Base-by-base conservation (phyloP, 202 grass and related monocot genomes). In the Musa balbisiana region DNA sequence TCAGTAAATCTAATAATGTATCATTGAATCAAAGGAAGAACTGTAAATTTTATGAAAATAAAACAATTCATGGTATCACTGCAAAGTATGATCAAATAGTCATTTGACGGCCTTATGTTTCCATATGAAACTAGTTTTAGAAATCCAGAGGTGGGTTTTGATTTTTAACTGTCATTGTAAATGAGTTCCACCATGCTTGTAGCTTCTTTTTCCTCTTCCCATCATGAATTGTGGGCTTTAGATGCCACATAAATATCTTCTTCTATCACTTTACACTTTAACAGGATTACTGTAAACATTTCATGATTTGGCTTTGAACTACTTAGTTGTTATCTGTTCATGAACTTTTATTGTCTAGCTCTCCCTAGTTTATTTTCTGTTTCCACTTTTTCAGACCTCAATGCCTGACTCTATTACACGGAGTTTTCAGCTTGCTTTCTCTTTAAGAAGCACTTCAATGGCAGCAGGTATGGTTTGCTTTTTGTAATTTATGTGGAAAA, bases 391-490 rank as follows among this genome's bases (percentile, higher is more conserved):
- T 70, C 91, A 99, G 95, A 87, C 89, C 77, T 88, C 87, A 80
- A 82, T 89, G 84, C 83, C 85, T 86, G 95, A 95, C 82, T 84
- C 89, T 78, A 82, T 99, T 78, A 88, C 89, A 78, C 89, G 85
- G 81, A 90, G 91, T 85, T 99, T 99, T 87, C 91, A 95, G 83
- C 87, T 95, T 89, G 95, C 91, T 76, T 99, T 99, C 86, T 73
- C 85, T 67, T 85, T 99, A 67, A 92, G 89, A 85, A 78, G 80
- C 76, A 74, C 88, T 85, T 74, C 95, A 15, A 91, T 99, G 71
- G 83, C 72, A 87, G 79, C 84, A 83, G 87, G 95, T 80, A 80
- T 63, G 20, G 5, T 72, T 52, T 72, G 86, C 64, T 75, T 49
- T 72, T 67, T 70, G 59, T 66, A 64, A 74, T 72, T 54, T 76